A percentile compares a stretch with the other conserved stretches of the same genome.
These are phyloP conservation scores for Claviceps capensis DNA, from an alignment of 2,329 filamentous ascomycete genomes.

Conservation along the genomic window DNA sequence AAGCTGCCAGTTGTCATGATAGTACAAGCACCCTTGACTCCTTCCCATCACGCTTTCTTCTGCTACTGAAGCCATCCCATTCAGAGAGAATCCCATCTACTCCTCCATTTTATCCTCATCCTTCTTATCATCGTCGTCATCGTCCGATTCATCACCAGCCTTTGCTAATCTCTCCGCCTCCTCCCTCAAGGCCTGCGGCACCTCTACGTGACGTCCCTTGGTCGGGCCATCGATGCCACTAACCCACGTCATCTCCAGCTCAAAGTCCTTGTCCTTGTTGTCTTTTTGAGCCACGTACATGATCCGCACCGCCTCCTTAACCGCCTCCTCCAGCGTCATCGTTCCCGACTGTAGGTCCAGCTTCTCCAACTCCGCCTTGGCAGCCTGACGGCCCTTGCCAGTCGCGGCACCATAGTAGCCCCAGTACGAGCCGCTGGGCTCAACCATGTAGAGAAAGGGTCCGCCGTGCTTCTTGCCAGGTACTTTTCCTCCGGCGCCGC, in stretches of 20 bases:
- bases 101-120: constrained; percentile 81
- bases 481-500: constrained; percentile 74
- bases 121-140: constrained; percentile 58
- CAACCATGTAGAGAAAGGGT: constrained; percentile 95
- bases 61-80: neutral
- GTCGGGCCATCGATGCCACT: constrained; percentile 74
- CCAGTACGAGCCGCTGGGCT: constrained; percentile 95
- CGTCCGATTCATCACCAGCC: constrained; percentile 76
- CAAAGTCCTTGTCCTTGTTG: constrained; percentile 99
- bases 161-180: constrained; percentile 90
- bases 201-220: constrained; percentile 84
- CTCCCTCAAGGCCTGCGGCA: constrained; percentile 78
- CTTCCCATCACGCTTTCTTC: neutral
- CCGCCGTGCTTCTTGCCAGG: constrained; percentile 65
- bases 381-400: constrained; percentile 89
- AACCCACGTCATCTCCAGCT: constrained; percentile 99
- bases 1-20: constrained; percentile 19
- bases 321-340: constrained; percentile 69
- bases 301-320: constrained; percentile 93
- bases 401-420: constrained; percentile 97
- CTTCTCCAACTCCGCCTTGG: constrained; percentile 98
- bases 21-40: constrained; percentile 16
- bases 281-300: constrained; percentile 97
- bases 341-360: constrained; percentile 68
- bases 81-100: constrained; percentile 28